phyloP scores from a whole-genome alignment of 371 early-diverging fungal species.

The Syncephalastrum contaminatum region DNA sequence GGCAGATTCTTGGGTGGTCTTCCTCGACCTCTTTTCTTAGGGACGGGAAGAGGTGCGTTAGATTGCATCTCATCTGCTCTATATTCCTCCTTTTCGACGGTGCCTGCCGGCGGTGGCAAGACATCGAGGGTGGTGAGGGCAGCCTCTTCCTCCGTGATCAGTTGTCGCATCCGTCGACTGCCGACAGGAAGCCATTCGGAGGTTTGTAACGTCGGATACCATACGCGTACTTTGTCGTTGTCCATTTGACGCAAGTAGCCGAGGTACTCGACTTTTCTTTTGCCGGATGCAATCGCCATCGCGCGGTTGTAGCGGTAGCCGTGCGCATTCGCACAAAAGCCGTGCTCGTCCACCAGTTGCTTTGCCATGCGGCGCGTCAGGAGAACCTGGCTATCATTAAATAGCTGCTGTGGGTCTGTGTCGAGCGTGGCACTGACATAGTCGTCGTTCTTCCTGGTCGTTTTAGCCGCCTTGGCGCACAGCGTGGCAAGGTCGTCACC shows the following conservation, averaged over 20 bases:
- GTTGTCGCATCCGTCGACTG: conserved; percentile 35
- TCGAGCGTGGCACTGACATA: conserved; percentile 33
- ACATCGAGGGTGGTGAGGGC: neutral
- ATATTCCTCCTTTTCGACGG: neutral
- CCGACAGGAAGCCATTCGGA: conserved; percentile 40
- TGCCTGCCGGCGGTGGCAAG: no score
- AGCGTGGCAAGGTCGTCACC: no score
- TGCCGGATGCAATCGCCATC: conserved; percentile 35
- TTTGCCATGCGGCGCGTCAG: conserved; percentile 54
- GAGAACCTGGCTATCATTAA: conserved; percentile 54
- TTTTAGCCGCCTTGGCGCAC: no score
- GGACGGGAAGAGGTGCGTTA: neutral
- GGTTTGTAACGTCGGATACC: conserved; percentile 32
- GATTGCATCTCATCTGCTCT: neutral
- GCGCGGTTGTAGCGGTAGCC: conserved; percentile 52
- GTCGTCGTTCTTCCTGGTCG: conserved; percentile 14
- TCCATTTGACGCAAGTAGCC: conserved; percentile 39
- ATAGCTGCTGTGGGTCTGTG: conserved; percentile 39
- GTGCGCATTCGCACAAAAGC: conserved; percentile 48
- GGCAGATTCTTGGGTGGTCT: conserved; percentile 7
- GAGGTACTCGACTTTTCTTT: conserved; percentile 22
- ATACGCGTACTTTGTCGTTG: conserved; percentile 30
- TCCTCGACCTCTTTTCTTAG: conserved; percentile 12
- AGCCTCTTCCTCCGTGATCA: conserved; percentile 29
- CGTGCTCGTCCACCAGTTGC: conserved; percentile 39